Evolutionary conservation across 306 rosid species (phyloP).

Genomic region (Begonia fuchsioides): DNA sequence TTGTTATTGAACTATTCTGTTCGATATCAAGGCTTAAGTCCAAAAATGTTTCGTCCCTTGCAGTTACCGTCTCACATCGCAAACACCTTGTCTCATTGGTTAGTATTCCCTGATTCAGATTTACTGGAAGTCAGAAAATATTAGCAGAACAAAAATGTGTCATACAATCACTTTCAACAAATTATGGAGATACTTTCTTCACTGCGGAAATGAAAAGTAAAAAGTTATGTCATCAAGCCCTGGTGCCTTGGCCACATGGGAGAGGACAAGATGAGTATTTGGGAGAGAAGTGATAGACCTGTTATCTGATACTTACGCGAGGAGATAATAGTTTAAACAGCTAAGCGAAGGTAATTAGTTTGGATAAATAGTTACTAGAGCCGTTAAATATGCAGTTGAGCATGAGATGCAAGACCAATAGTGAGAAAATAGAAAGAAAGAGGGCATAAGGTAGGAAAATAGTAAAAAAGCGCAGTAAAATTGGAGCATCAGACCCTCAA

Average conservation of each 20-base stretch:
- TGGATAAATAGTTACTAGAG: not conserved
- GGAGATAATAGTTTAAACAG: too few species aligned
- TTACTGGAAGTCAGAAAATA: constrained; percentile 20
- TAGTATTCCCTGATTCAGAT: constrained; percentile 71
- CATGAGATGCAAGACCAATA: too few species aligned
- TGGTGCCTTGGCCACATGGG: too few species aligned
- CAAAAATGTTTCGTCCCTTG: constrained; percentile 89
- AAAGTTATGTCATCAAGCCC: not conserved
- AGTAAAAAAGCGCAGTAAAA: not conserved
- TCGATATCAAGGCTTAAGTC: constrained; percentile 99
- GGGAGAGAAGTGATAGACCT: too few species aligned
- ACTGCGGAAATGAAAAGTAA: too few species aligned
- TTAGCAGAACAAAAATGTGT: constrained; percentile 2
- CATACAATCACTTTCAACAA: not conserved
- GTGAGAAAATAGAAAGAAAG: too few species aligned
- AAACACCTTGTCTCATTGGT: constrained; percentile 97
- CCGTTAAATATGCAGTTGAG: too few species aligned
- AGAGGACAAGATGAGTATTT: too few species aligned
- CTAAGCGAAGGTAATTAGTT: too few species aligned
- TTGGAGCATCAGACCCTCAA: not conserved
- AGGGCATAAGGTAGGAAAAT: too few species aligned
- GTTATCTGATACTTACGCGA: too few species aligned
- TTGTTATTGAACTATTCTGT: constrained; percentile 95
- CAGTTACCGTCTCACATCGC: constrained; percentile 96
- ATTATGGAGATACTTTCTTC: too few species aligned